Evolutionary conservation across 2,329 filamentous ascomycete species (phyloP).

Genomic region (Ceratocystis ficicola): DNA sequence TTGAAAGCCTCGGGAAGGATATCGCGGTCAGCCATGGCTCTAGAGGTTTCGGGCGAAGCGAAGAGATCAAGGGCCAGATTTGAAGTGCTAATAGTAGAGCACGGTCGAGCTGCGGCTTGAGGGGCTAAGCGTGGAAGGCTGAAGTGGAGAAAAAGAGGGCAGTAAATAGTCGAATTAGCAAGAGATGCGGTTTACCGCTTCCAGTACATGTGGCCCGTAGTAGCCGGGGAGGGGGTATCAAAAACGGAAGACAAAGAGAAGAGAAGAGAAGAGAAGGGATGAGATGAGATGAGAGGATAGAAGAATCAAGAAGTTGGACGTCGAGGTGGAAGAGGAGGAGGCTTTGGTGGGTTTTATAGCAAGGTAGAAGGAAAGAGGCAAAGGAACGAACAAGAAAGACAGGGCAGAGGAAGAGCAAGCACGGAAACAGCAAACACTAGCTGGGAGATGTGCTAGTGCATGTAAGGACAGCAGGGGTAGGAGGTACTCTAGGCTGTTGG

Average conservation of each 20-base stretch:
- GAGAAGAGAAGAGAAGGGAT: background rate
- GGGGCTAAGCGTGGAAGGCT: conserved; percentile 15
- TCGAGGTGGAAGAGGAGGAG: background rate
- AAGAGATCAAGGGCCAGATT: conserved; percentile 25
- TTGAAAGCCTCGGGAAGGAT: conserved; percentile 55
- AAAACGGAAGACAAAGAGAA: background rate
- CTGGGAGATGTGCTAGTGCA: no score
- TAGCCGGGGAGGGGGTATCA: background rate
- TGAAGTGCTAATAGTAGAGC: conserved; percentile 26
- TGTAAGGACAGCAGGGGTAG: no score
- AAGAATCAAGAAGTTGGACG: background rate
- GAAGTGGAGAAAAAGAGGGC: background rate
- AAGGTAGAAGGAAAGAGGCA: background rate
- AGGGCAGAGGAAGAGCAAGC: background rate
- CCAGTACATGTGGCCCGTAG: background rate
- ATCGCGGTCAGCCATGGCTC: conserved; percentile 47
- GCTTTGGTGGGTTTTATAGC: conserved; percentile 3
- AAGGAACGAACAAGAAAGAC: background rate
- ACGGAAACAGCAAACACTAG: no score
- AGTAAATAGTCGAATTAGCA: background rate
- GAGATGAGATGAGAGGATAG: background rate
- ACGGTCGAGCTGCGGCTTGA: conserved; percentile 22
- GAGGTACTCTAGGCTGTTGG: no score
- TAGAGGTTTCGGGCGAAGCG: conserved; percentile 22
- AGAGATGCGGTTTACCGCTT: background rate